phyloP scores from a whole-genome alignment of 2,329 filamentous ascomycete genomes.

The Penicillium polonicum region DNA sequence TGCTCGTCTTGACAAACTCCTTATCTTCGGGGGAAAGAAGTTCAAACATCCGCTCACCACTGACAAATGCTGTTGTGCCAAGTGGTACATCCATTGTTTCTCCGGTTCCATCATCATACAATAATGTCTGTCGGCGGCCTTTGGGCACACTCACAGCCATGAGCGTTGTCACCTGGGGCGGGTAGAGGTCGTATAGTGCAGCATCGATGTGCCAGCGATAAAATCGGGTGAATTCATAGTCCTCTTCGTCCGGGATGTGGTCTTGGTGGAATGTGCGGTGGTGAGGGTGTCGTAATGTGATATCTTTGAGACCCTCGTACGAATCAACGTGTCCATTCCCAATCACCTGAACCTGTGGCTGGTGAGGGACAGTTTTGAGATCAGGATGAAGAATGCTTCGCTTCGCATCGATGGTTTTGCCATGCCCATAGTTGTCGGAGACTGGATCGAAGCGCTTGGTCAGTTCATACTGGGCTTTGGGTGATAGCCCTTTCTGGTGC shows the following conservation, averaged over 20 bases:
- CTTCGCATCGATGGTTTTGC: slow-evolving; percentile 68
- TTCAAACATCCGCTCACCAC: slow-evolving; percentile 69
- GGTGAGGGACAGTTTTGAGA: slow-evolving; percentile 75
- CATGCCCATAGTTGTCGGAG: slow-evolving; percentile 68
- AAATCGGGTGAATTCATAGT: slow-evolving; percentile 59
- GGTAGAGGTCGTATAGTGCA: slow-evolving; percentile 71
- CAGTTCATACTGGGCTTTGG: slow-evolving; percentile 70
- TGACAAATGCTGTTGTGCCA: slow-evolving; percentile 74
- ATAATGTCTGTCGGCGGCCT: slow-evolving; percentile 63
- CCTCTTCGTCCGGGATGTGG: slow-evolving; percentile 60
- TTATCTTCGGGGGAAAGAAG: slow-evolving; percentile 64
- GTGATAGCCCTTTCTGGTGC: slow-evolving; percentile 61
- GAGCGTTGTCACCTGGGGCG: slow-evolving; percentile 69
- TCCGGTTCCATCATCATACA: slow-evolving; percentile 70
- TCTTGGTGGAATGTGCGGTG: slow-evolving; percentile 74
- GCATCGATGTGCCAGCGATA: slow-evolving; percentile 82
- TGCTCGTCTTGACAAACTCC: slow-evolving; percentile 64
- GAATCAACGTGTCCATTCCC: slow-evolving; percentile 68
- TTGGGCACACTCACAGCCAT: slow-evolving; percentile 71
- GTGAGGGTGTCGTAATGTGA: slow-evolving; percentile 71
- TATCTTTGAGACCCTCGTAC: slow-evolving; percentile 69
- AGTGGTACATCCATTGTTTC: slow-evolving; percentile 68
- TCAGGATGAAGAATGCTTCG: slow-evolving; percentile 71
- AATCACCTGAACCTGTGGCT: slow-evolving; percentile 78
- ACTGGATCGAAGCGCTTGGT: slow-evolving; percentile 71